Conservation (phyloP, 768 basidiomycete species). For the Boletus reticulatus region DNA sequence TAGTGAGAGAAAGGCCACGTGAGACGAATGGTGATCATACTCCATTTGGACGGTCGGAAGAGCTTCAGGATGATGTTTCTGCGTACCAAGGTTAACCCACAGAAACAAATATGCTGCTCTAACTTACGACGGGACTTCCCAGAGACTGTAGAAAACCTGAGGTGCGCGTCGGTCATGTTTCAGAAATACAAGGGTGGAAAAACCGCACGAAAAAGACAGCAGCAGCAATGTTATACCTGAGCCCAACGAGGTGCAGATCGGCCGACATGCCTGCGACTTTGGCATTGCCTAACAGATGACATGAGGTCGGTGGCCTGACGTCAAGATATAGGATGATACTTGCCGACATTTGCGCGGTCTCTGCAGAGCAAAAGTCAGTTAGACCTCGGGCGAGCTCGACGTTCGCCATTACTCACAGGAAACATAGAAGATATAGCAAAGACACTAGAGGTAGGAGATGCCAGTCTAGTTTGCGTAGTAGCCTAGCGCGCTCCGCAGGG, state of each 20-base stretch:
- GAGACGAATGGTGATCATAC: constrained; percentile 15
- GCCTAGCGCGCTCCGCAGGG: constrained; percentile 21
- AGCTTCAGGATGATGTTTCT: constrained; percentile 39
- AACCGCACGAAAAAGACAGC: constrained; percentile 37
- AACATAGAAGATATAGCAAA: constrained; percentile 44
- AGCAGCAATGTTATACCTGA: constrained; percentile 37
- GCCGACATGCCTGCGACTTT: constrained; percentile 44
- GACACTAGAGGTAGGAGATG: constrained; percentile 45
- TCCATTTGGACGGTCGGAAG: constrained; percentile 34
- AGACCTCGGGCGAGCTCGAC: not conserved
- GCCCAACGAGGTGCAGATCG: constrained; percentile 34
- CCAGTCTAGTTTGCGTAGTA: constrained; percentile 43
- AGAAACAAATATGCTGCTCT: not conserved
- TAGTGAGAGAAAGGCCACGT: constrained; percentile 4
- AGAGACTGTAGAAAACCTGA: constrained; percentile 36
- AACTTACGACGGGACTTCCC: constrained; percentile 38
- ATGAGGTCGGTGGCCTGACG: not conserved
- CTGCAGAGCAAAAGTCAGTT: constrained; percentile 16
- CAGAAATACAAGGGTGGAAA: not conserved
- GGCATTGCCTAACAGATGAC: constrained; percentile 35
- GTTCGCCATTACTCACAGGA: constrained; percentile 36
- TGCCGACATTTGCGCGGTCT: constrained; percentile 45
- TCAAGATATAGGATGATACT: constrained; percentile 10
- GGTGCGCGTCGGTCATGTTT: not conserved
- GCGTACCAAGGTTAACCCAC: not conserved